These are phyloP conservation scores for Brassica hybrid DNA, from an alignment of 441 rosid genomes.

Conservation along the genomic window DNA sequence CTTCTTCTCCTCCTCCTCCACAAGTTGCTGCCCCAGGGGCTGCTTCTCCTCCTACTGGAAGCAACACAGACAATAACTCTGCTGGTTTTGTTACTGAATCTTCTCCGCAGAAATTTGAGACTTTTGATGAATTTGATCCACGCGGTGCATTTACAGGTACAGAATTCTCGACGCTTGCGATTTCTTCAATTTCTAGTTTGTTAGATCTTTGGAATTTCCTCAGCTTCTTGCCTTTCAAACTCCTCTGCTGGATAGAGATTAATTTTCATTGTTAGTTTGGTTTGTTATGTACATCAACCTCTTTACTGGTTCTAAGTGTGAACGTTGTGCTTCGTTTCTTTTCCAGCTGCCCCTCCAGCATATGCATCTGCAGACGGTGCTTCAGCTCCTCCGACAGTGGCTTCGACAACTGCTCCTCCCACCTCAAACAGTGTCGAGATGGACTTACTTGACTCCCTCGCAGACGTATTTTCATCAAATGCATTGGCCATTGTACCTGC, in stretches of 20 bases:
- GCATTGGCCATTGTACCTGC: slow-evolving; percentile 83
- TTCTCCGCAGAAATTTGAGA: slow-evolving; percentile 56
- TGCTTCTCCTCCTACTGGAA: slow-evolving; percentile 57
- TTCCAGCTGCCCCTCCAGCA: slow-evolving; percentile 47
- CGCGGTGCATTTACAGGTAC: slow-evolving; percentile 73
- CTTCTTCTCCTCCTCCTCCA: slow-evolving; percentile 58
- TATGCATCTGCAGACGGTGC: slow-evolving; percentile 35
- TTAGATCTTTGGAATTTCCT: slow-evolving; percentile 2
- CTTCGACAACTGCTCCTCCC: slow-evolving; percentile 53
- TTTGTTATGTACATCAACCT: slow-evolving; percentile 16
- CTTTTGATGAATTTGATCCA: slow-evolving; percentile 94
- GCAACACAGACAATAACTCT: slow-evolving; percentile 50
- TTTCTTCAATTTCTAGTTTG: slow-evolving; percentile 14
- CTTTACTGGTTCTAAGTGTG: background rate
- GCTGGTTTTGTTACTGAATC: slow-evolving; percentile 45
- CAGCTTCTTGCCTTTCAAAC: background rate
- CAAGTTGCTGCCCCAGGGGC: slow-evolving; percentile 61
- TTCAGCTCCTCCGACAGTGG: slow-evolving; percentile 45
- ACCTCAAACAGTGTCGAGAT: slow-evolving; percentile 64
- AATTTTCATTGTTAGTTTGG: background rate
- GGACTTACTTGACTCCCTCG: slow-evolving; percentile 85
- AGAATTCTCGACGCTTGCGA: slow-evolving; percentile 15
- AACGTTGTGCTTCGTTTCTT: slow-evolving; percentile 22
- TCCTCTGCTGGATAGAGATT: slow-evolving; percentile 10
- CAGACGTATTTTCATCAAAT: slow-evolving; percentile 74